These are phyloP conservation scores for Diplosphaera chodatii DNA, from an alignment of 139 green algal genomes.

Conservation along the genomic window DNA sequence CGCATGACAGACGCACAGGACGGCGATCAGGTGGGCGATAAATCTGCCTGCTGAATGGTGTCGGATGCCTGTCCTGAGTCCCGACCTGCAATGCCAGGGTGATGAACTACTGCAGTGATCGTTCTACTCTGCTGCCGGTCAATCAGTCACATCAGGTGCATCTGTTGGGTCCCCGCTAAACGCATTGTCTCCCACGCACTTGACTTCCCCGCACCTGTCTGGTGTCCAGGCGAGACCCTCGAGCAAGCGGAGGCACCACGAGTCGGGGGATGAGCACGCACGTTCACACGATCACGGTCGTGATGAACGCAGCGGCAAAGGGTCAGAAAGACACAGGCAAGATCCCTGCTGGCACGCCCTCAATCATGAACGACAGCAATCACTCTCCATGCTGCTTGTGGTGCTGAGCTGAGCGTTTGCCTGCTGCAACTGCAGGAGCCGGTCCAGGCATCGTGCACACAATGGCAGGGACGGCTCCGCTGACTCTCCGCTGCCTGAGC, in stretches of 20 bases:
- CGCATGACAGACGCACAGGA: neutral
- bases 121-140: too few species aligned
- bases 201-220: neutral
- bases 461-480: slow-evolving; percentile 1
- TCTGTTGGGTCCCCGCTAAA: too few species aligned
- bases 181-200: too few species aligned
- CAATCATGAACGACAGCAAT: too few species aligned
- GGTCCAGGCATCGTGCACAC: slow-evolving; percentile 1
- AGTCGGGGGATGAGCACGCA: neutral
- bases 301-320: neutral
- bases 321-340: neutral
- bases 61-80: too few species aligned
- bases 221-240: neutral
- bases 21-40: neutral
- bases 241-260: neutral
- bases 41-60: too few species aligned
- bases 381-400: too few species aligned
- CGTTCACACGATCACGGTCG: neutral
- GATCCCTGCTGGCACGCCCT: too few species aligned
- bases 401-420: neutral
- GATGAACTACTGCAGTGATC: too few species aligned
- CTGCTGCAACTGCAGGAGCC: neutral
- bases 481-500: neutral
- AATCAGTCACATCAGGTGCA: too few species aligned
- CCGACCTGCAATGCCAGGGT: too few species aligned